Conservation (phyloP, 1,284 basidiomycete genomes). For the Microbotryum scabiosae region DNA sequence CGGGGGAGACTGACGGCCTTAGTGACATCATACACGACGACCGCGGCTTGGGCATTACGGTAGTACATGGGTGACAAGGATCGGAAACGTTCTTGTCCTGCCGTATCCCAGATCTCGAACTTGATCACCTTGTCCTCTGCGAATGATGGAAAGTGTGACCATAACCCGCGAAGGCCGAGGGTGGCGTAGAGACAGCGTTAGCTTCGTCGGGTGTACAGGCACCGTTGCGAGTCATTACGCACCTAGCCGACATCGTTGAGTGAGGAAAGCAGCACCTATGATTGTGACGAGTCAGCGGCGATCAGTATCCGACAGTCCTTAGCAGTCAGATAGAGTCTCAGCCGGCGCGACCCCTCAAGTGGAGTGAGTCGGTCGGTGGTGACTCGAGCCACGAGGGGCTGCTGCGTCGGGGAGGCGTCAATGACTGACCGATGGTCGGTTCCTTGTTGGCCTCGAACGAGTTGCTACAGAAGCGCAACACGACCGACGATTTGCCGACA, state of each 20-base stretch:
- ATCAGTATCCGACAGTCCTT: constrained; percentile 2
- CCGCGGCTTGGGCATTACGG: constrained; percentile 89
- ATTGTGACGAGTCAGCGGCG: background rate
- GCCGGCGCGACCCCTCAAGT: too few species aligned
- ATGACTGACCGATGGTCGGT: constrained; percentile 87
- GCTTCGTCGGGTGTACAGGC: too few species aligned
- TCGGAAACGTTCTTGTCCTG: constrained; percentile 90
- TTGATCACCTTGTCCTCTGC: constrained; percentile 77
- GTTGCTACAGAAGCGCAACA: constrained; percentile 90
- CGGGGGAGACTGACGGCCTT: constrained; percentile 48
- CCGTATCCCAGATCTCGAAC: constrained; percentile 95
- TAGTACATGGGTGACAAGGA: constrained; percentile 88
- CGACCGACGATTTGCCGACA: constrained; percentile 98
- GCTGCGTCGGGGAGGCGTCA: too few species aligned
- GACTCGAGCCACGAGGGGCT: background rate
- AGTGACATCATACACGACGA: constrained; percentile 96
- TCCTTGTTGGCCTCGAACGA: constrained; percentile 96
- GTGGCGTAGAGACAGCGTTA: background rate
- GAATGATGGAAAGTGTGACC: background rate
- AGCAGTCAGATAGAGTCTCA: too few species aligned
- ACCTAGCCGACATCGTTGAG: constrained; percentile 46
- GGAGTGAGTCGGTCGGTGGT: background rate
- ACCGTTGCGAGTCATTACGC: background rate
- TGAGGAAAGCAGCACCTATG: constrained; percentile 41
- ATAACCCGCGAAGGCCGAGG: background rate